These are phyloP conservation scores for Collybia mongolica DNA, from an alignment of 768 basidiomycete genomes.

Conservation along the genomic window DNA sequence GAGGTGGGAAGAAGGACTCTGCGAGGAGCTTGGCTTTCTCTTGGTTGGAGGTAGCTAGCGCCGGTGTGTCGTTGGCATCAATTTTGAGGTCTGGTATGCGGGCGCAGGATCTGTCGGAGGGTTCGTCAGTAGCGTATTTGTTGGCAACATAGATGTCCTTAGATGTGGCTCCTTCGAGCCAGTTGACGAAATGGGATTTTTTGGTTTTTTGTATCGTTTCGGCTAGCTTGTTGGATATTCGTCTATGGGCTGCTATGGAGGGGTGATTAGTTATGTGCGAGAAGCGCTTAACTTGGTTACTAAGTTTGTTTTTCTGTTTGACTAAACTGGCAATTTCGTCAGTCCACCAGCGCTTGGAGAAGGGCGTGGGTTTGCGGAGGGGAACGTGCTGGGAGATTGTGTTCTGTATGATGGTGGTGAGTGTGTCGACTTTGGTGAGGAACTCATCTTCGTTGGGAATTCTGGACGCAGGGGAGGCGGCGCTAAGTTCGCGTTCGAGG, in stretches of 20 bases:
- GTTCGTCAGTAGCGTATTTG: constrained; percentile 1
- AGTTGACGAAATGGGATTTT: too few species aligned
- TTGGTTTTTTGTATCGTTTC: too few species aligned
- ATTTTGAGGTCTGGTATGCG: constrained; percentile 1
- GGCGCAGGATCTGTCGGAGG: neutral
- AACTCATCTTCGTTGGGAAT: constrained; percentile 2
- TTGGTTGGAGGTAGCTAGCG: too few species aligned
- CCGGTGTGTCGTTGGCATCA: neutral
- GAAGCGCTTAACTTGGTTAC: too few species aligned
- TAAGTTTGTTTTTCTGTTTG: too few species aligned
- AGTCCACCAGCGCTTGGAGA: constrained; percentile 21
- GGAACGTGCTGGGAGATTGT: constrained; percentile 6
- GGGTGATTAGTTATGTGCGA: too few species aligned
- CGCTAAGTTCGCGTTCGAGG: constrained; percentile 2
- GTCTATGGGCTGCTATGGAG: too few species aligned
- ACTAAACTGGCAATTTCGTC: constrained; percentile 4
- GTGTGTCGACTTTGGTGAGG: neutral
- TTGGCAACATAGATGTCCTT: constrained; percentile 3
- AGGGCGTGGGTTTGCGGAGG: constrained; percentile 9
- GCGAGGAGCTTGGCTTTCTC: too few species aligned
- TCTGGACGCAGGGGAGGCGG: neutral
- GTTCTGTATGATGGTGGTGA: constrained; percentile 7
- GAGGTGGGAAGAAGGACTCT: too few species aligned
- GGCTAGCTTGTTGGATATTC: too few species aligned
- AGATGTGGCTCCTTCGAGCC: neutral